Conservation (phyloP, 345 rosid genomes). For the Brassica rapa region DNA sequence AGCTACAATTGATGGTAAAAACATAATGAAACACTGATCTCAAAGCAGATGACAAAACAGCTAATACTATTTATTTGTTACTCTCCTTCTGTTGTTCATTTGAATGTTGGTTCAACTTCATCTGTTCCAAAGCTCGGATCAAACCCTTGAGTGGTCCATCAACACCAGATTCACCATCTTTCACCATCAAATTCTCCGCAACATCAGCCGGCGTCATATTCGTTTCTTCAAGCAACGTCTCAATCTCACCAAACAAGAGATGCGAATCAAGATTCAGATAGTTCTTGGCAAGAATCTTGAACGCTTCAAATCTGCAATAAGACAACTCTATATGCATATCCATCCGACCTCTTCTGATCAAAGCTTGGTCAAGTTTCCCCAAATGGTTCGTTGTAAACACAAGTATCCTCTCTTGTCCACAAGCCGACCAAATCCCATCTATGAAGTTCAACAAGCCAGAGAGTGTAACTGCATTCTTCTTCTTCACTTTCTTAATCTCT, state of each 20-base stretch:
- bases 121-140: constrained; percentile 37
- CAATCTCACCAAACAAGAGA: constrained; percentile 33
- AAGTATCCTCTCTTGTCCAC: constrained; percentile 44
- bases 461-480: constrained; percentile 40
- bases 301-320: constrained; percentile 49
- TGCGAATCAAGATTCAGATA: constrained; percentile 46
- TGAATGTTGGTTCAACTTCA: constrained; percentile 17
- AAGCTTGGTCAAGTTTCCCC: constrained; percentile 47
- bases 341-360: constrained; percentile 52
- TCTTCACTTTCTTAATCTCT: background rate
- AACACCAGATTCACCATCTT: constrained; percentile 30
- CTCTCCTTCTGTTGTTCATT: background rate
- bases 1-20: background rate
- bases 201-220: constrained; percentile 50
- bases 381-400: constrained; percentile 49
- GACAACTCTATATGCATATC: constrained; percentile 49
- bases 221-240: constrained; percentile 34
- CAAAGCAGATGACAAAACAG: background rate
- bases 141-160: constrained; percentile 38
- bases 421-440: constrained; percentile 55
- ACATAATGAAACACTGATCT: background rate
- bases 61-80: too few species aligned
- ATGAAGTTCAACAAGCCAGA: constrained; percentile 50
- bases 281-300: constrained; percentile 48
- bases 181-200: constrained; percentile 49